Base-by-base conservation (phyloP, 306 rosid genomes). In the Vicia sativa region DNA sequence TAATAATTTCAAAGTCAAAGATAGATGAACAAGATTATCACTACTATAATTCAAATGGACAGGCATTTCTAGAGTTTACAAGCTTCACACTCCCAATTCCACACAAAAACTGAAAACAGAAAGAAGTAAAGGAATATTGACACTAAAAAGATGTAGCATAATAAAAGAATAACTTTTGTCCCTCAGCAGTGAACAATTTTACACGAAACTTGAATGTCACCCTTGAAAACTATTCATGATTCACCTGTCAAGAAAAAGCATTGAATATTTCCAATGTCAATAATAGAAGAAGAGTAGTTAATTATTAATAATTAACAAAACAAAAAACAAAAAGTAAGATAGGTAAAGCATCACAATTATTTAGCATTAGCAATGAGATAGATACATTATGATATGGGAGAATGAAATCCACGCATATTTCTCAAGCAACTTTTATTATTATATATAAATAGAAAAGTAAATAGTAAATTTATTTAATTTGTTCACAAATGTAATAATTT, bases 181-280 rank as follows among this genome's bases (percentile, higher is more conserved):
- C 58, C 8, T 18, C 34, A 1, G 3, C 28, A 18, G 12, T 49
- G 7, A 52, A 52, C 14, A 52, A 18, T 52, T 52, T 52, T 52
- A 52, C 58, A 52, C 10, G 55, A 49, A 49, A 49, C 77, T 14
- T 41, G 62, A 61, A 79, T 9, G 55, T 16, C 8, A 5, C 63
- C 55, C 71, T 29, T 29, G 70, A 39, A 28, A 49, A 8, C 48
- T 13, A 11, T 39, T 60, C 28, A 53, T n/a, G 65, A 3, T 11
- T 65, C 64, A 72, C 79, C 90, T 85, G 84, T 65, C 68, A 54
- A 64, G 35, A 45, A 52, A 21, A 9, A 34, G 38, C 2, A 34
- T 34, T 34, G 38, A 34, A 34, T 34, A 34, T 34, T 31, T 31
- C 9, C 37, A 34, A 34, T 34, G 38, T 34, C 9, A 34, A 34